These are phyloP conservation scores for Trichosporon ovoides DNA, from an alignment of 1,284 basidiomycete species.

Conservation along the genomic window DNA sequence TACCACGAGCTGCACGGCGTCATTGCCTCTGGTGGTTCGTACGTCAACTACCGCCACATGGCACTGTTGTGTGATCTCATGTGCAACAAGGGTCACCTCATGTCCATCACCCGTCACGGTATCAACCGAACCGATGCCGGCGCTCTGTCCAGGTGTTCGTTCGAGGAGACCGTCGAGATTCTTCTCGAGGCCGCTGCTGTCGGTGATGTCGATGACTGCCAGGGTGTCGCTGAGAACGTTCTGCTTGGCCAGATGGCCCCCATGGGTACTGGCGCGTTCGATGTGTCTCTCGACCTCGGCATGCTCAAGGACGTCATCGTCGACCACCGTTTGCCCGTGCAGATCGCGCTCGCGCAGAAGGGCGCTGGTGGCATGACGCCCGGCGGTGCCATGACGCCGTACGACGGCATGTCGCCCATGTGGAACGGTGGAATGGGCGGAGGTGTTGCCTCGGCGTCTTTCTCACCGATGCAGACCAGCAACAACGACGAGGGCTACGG, in stretches of 20 bases:
- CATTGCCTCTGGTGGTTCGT: slow-evolving; percentile 98
- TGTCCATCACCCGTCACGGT: slow-evolving; percentile 99
- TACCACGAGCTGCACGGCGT: slow-evolving; percentile 88
- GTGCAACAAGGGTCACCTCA: slow-evolving; percentile 91
- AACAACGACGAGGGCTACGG: slow-evolving; percentile 63
- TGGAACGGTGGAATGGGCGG: slow-evolving; percentile 42
- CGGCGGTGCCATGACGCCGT: slow-evolving; percentile 80
- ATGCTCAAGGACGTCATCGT: slow-evolving; percentile 99
- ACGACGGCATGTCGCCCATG: slow-evolving; percentile 74
- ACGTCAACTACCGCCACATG: slow-evolving; percentile 97
- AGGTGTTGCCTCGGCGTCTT: slow-evolving; percentile 79
- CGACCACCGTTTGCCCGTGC: slow-evolving; percentile 84
- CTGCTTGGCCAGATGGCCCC: slow-evolving; percentile 98
- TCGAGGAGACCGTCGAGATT: slow-evolving; percentile 99
- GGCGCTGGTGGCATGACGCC: slow-evolving; percentile 87
- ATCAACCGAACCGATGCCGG: slow-evolving; percentile 98
- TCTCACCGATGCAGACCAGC: slow-evolving; percentile 88
- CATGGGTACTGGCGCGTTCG: slow-evolving; percentile 93
- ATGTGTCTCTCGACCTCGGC: slow-evolving; percentile 91
- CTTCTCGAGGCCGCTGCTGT: slow-evolving; percentile 97
- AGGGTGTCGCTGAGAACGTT: slow-evolving; percentile 96
- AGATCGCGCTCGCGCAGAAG: slow-evolving; percentile 72
- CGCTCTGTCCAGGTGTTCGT: slow-evolving; percentile 95
- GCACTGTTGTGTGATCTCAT: slow-evolving; percentile 95
- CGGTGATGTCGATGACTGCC: slow-evolving; percentile 96